Base-by-base conservation (phyloP, 2,329 filamentous ascomycete species). In the Alternaria solani region DNA sequence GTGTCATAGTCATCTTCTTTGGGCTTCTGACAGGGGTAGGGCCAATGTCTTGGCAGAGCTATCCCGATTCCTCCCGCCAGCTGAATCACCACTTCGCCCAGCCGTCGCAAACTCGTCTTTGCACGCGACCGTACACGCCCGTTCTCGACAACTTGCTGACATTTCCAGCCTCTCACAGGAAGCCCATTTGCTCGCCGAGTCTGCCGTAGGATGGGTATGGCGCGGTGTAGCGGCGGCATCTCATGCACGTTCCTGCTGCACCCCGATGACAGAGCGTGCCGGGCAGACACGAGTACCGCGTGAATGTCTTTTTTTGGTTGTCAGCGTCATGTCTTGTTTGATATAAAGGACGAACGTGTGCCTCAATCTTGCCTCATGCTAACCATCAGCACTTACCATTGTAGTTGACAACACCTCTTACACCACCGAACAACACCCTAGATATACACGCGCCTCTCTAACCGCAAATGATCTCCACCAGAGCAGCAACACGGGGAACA, bases 381-480 rank as follows among this genome's bases (percentile, higher is more conserved):
- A 38, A 68, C 55, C 61, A 62, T 55, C 57, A 67, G 48, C 56
- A 56, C 44, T 55, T 55, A 53, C 30, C 44, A 59, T 53, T 47
- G 54, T 39, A 63, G 12, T 41, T 56, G 42, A 59, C 30, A 46
- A 41, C 41, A 52, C 12, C 34, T 7, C 30, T 51, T 5, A 20
- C 43, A 25, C 44, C 43, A 25, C 44, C 53, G 46, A 47, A 49
- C 52, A 62, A 49, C 53, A 26, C 42, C 30, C 20, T 51, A 41
- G 42, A 28, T 41, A 62, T 28, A 68, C 30, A 61, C 16, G 47
- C 47, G 42, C 32, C 41, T 57, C 49, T 57, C 46, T 44, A 51
- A 56, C 47, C 60, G 65, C 48, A 58, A 44, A 78, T 78, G 74
- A 72, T 77, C 53, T 69, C 71, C 3, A 67, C 69, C 34, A 68